Percentiles rank a stretch among this genome's conserved stretches.
phyloP scores from a whole-genome alignment of 768 basidiomycete genomes.

The Leucosporidium yakuticum region DNA sequence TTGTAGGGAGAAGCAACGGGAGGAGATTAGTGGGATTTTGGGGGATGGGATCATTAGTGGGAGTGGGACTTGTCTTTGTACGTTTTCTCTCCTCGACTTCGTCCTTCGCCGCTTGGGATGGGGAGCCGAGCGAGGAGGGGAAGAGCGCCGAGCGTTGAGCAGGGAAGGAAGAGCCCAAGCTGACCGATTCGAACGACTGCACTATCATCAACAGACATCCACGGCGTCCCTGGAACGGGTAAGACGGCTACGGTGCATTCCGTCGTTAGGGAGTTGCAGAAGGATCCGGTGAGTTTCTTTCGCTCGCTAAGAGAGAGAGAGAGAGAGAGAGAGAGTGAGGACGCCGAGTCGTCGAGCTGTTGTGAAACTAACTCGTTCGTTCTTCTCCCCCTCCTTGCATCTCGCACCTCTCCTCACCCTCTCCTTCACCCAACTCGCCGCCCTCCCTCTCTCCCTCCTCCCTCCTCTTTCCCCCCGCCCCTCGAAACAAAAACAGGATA shows the following conservation, averaged over 20 bases:
- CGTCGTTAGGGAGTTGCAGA: slow-evolving; percentile 78
- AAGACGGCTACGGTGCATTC: slow-evolving; percentile 98
- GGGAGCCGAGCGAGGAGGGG: background rate
- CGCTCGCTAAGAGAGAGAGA: no score
- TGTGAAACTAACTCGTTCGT: background rate
- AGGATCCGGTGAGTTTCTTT: slow-evolving; percentile 58
- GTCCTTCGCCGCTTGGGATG: slow-evolving; percentile 4
- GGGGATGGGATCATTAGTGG: slow-evolving; percentile 84
- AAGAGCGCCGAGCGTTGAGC: no score
- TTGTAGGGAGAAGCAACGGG: slow-evolving; percentile 80
- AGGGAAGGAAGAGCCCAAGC: background rate
- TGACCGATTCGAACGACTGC: slow-evolving; percentile 4
- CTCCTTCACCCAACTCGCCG: background rate
- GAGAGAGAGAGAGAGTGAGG: no score
- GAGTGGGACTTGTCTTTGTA: slow-evolving; percentile 91
- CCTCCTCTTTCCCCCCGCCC: no score
- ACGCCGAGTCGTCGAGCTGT: no score
- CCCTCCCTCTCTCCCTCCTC: background rate
- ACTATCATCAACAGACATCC: slow-evolving; percentile 78
- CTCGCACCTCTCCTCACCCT: no score
- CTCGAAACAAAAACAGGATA: no score
- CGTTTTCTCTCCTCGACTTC: no score
- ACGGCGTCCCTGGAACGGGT: slow-evolving; percentile 96
- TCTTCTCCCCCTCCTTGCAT: background rate
- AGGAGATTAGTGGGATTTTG: slow-evolving; percentile 64